These are phyloP conservation scores for Kalmanozyma brasiliensis DNA, from an alignment of 1,284 basidiomycete species.

Conservation along the genomic window DNA sequence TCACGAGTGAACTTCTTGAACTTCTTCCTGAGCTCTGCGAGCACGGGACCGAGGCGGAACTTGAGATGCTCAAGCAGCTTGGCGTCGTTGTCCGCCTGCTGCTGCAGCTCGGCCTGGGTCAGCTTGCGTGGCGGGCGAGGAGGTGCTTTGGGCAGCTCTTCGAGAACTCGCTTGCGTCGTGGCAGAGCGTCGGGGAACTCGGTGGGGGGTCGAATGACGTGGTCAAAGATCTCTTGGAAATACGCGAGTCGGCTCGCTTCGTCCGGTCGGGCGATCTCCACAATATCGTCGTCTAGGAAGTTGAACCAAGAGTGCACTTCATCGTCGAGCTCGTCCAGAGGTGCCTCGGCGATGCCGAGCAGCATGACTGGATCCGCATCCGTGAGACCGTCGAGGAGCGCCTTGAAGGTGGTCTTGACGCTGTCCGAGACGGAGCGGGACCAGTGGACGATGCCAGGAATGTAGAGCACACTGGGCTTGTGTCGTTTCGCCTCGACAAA, in stretches of 20 bases:
- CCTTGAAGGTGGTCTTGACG: conserved; percentile 83
- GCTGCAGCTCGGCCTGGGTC: conserved; percentile 82
- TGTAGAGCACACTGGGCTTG: conserved; percentile 94
- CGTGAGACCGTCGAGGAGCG: conserved; percentile 88
- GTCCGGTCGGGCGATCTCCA: conserved; percentile 72
- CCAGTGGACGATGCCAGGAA: conserved; percentile 90
- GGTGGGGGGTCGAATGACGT: conserved; percentile 75
- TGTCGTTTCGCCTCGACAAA: conserved; percentile 97
- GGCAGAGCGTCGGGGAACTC: conserved; percentile 91
- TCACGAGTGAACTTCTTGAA: conserved; percentile 89
- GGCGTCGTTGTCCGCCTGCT: conserved; percentile 84
- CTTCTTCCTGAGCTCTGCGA: conserved; percentile 89
- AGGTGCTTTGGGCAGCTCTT: conserved; percentile 86
- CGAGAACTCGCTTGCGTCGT: conserved; percentile 83
- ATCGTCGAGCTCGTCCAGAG: conserved; percentile 76
- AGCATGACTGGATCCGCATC: conserved; percentile 92
- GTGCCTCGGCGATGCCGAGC: conserved; percentile 85
- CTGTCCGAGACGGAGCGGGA: conserved; percentile 84
- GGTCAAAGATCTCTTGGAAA: conserved; percentile 73
- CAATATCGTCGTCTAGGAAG: conserved; percentile 77
- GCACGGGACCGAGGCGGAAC: conserved; percentile 84
- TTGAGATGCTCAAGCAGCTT: conserved; percentile 83
- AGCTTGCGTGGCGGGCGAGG: conserved; percentile 86
- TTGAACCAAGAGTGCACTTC: conserved; percentile 96
- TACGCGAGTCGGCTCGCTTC: conserved; percentile 77